Evolutionary conservation across 495 filamentous ascomycete species (phyloP), one percentile per base, ranked within the genome.

Genomic region (Chaetomium cochliodes): DNA sequence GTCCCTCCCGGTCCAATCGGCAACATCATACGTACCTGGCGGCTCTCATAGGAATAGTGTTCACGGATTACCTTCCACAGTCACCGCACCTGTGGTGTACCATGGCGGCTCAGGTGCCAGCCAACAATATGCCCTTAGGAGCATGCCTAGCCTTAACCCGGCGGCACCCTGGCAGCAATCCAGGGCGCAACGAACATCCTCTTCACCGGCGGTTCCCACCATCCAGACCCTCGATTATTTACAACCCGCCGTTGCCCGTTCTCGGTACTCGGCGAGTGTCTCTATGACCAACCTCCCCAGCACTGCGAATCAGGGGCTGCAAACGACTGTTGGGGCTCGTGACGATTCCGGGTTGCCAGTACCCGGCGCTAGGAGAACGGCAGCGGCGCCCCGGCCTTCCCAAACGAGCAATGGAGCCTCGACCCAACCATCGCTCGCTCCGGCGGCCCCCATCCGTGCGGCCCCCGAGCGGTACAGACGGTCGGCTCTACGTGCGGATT

Each of bases 71-170:
- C 78, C 79, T 55, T 76, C 79, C 47, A 78, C 76, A 39, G 79
- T 79, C 72, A 80, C 67, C 37, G 70, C 76, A 58, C 80, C 84
- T 58, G 79, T 82, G 63, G 84, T 74, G 65, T 96, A 96, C 79
- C 86, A 91, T 77, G 85, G 85, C 67, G 83, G 87, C 71, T 82
- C 86, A 52, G 86, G 87, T 58, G 86, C 89, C 30, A 83, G 90
- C 53, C 89, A 92, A 69, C 90, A 91, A 13, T 97, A 97, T 78
- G 89, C 91, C 39, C 96, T 94, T 77, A 90, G 86, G 39, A 84
- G 81, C 71, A 90, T 92, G 59, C 90, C 92, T 25, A 86, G 83
- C 67, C 78, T 90, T 65, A 83, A 81, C 46, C 84, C 81, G 65
- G 74, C 79, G 22, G 74, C 72, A 72, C 77, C 86, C 76, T 88